Conservation (phyloP, 371 early-diverging fungal genomes). For the Sanchytrium tribonematis region DNA sequence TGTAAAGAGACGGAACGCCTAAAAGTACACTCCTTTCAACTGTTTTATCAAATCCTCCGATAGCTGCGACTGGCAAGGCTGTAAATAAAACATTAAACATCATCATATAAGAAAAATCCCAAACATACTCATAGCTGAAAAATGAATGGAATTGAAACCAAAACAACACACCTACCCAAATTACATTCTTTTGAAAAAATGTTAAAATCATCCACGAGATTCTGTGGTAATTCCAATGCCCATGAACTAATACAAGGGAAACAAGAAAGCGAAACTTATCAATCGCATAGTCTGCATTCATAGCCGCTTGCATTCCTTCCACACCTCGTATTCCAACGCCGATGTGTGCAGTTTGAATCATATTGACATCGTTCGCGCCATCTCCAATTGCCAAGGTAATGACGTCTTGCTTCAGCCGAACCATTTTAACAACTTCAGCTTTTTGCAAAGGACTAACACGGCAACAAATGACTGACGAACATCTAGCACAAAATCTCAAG, state of each 20-base stretch:
- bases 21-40: not conserved
- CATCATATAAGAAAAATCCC: slow-evolving; percentile 47
- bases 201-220: not conserved
- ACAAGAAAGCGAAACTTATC: slow-evolving; percentile 67
- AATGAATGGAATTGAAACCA: slow-evolving; percentile 53
- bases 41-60: slow-evolving; percentile 65
- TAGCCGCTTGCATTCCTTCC: slow-evolving; percentile 87
- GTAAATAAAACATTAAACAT: slow-evolving; percentile 46
- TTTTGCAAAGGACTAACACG: slow-evolving; percentile 64
- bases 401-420: slow-evolving; percentile 41
- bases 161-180: slow-evolving; percentile 26
- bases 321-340: slow-evolving; percentile 79
- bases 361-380: slow-evolving; percentile 67
- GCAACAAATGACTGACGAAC: slow-evolving; percentile 60
- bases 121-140: slow-evolving; percentile 45
- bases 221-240: slow-evolving; percentile 30
- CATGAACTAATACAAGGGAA: slow-evolving; percentile 68
- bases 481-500: slow-evolving; percentile 37
- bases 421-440: slow-evolving; percentile 42
- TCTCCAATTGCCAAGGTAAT: slow-evolving; percentile 85
- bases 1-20: not conserved
- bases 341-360: slow-evolving; percentile 92
- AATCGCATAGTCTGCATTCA: slow-evolving; percentile 84
- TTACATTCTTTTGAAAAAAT: slow-evolving; percentile 4
- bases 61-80: slow-evolving; percentile 29